Conservation (phyloP, 352 stramenopile genomes). For the Pythium brachiatum region DNA sequence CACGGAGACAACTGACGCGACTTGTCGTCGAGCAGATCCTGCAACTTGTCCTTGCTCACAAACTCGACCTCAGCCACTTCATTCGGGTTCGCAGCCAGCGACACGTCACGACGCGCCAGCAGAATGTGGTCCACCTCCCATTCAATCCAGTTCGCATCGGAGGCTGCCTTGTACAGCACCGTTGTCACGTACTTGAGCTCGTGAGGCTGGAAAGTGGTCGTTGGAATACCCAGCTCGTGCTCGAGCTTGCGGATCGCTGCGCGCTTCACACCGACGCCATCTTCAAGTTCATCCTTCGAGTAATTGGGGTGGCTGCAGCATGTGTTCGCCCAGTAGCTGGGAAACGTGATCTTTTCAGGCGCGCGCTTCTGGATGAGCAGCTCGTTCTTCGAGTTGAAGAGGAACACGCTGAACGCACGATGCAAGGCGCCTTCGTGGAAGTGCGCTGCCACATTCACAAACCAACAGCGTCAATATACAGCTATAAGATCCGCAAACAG, state of each 20-base stretch:
- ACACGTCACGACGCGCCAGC: conserved; percentile 83
- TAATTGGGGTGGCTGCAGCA: conserved; percentile 98
- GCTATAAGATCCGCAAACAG: neutral
- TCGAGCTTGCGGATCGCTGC: conserved; percentile 97
- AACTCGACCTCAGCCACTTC: conserved; percentile 93
- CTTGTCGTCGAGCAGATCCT: conserved; percentile 50
- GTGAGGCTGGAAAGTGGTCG: conserved; percentile 65
- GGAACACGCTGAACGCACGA: conserved; percentile 83
- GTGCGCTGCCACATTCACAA: conserved; percentile 38
- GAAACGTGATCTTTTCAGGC: conserved; percentile 98
- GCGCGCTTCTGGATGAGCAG: conserved; percentile 91
- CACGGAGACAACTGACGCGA: conserved; percentile 73
- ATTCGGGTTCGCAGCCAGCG: conserved; percentile 90
- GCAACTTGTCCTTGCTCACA: conserved; percentile 67
- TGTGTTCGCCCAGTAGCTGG: conserved; percentile 98
- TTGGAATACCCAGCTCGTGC: conserved; percentile 97
- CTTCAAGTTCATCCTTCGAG: conserved; percentile 85
- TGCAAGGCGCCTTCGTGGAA: conserved; percentile 77
- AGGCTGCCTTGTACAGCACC: conserved; percentile 96
- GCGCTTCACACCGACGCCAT: conserved; percentile 82
- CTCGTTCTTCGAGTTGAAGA: conserved; percentile 87
- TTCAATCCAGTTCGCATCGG: conserved; percentile 93
- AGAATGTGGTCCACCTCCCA: conserved; percentile 99
- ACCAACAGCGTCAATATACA: conserved; percentile 12
- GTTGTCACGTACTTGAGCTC: conserved; percentile 97